phyloP scores from a whole-genome alignment of 805 yeast genomes.

The Nakazawaea wyomingensis region DNA sequence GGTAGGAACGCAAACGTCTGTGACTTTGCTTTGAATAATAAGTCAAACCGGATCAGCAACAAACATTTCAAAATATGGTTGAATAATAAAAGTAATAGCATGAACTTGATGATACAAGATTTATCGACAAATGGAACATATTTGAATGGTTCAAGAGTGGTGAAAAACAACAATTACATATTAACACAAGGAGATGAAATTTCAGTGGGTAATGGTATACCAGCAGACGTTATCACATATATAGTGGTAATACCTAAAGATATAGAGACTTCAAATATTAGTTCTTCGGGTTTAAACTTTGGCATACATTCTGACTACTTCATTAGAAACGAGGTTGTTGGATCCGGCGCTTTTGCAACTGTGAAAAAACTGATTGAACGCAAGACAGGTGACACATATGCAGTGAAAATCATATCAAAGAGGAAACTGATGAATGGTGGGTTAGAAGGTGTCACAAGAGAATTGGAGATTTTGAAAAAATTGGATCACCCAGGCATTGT shows the following conservation, averaged over 20 bases:
- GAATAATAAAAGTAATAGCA: slow-evolving; percentile 40
- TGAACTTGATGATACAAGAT: slow-evolving; percentile 61
- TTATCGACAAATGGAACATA: slow-evolving; percentile 90
- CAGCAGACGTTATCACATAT: slow-evolving; percentile 55
- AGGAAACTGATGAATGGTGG: slow-evolving; percentile 73
- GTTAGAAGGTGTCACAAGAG: slow-evolving; percentile 78
- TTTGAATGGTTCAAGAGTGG: slow-evolving; percentile 68
- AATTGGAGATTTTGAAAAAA: slow-evolving; percentile 71
- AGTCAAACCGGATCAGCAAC: slow-evolving; percentile 66
- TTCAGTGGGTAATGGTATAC: slow-evolving; percentile 81
- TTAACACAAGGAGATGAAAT: slow-evolving; percentile 91
- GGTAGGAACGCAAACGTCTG: slow-evolving; percentile 63
- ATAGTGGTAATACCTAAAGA: slow-evolving; percentile 42
- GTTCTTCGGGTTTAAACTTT: slow-evolving; percentile 21
- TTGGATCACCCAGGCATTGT: slow-evolving; percentile 86
- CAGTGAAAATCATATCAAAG: slow-evolving; percentile 85
- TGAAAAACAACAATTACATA: slow-evolving; percentile 73
- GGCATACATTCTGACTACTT: slow-evolving; percentile 49
- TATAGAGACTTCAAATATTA: slow-evolving; percentile 30
- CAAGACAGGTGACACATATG: slow-evolving; percentile 77
- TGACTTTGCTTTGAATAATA: slow-evolving; percentile 56
- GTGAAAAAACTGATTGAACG: slow-evolving; percentile 90
- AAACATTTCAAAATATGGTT: slow-evolving; percentile 67
- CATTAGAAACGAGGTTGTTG: slow-evolving; percentile 78
- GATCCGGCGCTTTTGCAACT: slow-evolving; percentile 98